Conservation (phyloP, 192 early-diverging fungal genomes). For the Linderina pennispora region DNA sequence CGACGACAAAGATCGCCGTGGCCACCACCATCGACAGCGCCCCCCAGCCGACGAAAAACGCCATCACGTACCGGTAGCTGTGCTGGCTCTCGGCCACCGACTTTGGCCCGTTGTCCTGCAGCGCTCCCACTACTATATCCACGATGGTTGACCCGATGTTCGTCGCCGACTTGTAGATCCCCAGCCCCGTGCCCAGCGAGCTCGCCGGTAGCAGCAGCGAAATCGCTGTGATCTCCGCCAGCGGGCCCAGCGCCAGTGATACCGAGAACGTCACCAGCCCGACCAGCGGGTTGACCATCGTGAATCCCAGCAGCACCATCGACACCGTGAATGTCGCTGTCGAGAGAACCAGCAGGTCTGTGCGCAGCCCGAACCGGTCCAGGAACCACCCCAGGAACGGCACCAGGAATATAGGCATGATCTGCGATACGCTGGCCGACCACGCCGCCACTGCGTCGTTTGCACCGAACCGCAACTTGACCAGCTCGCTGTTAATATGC, state of each 20-base stretch:
- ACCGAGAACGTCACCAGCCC: slow-evolving; percentile 53
- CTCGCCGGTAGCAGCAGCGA: slow-evolving; percentile 51
- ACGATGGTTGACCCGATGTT: slow-evolving; percentile 57
- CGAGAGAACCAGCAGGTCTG: slow-evolving; percentile 36
- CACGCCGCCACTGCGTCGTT: slow-evolving; percentile 58
- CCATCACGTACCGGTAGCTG: slow-evolving; percentile 47
- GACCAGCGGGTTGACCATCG: slow-evolving; percentile 48
- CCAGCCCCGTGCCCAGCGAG: slow-evolving; percentile 55
- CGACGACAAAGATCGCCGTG: slow-evolving; percentile 26
- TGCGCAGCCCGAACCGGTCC: slow-evolving; percentile 59
- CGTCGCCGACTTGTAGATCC: slow-evolving; percentile 58
- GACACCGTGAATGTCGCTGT: slow-evolving; percentile 26
- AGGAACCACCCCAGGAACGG: slow-evolving; percentile 68
- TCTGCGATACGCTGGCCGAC: slow-evolving; percentile 60
- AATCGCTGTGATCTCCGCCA: slow-evolving; percentile 56
- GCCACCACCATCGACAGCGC: slow-evolving; percentile 30
- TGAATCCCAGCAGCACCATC: slow-evolving; percentile 51
- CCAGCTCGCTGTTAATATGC: slow-evolving; percentile 65
- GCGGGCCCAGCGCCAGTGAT: slow-evolving; percentile 55
- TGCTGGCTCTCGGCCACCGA: slow-evolving; percentile 25
- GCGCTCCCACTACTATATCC: slow-evolving; percentile 53
- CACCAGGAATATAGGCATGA: slow-evolving; percentile 61
- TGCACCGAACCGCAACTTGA: slow-evolving; percentile 62
- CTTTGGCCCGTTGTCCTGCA: slow-evolving; percentile 49
- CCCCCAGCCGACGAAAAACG: slow-evolving; percentile 45